A percentile compares a stretch with the other conserved stretches of the same genome.
Evolutionary conservation across 805 yeast genomes (phyloP).

Genomic region (Saccharomycopsis sp.): DNA sequence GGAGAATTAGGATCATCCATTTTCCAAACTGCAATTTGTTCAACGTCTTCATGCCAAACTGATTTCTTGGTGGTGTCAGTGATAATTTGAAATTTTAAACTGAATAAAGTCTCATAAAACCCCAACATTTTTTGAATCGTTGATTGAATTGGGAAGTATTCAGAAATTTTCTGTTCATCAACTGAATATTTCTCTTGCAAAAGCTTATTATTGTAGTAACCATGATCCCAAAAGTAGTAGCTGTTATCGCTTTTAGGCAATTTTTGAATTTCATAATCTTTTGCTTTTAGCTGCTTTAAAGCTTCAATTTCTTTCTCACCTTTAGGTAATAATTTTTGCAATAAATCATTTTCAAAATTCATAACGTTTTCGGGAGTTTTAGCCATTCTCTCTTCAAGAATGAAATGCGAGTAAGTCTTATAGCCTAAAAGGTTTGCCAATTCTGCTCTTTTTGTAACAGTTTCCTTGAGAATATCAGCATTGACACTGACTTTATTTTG

Average conservation of each 20-base stretch:
- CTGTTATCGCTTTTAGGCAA: conserved; percentile 29
- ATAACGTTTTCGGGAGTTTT: conserved; percentile 55
- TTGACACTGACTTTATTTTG: conserved; percentile 63
- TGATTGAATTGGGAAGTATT: conserved; percentile 68
- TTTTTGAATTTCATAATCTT: conserved; percentile 43
- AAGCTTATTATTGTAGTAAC: conserved; percentile 57
- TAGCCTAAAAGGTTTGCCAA: conserved; percentile 62
- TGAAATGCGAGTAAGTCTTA: conserved; percentile 58
- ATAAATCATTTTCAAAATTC: conserved; percentile 56
- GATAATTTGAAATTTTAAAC: conserved; percentile 56
- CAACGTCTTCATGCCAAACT: conserved; percentile 77
- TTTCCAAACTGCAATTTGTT: conserved; percentile 65
- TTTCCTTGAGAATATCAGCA: conserved; percentile 50
- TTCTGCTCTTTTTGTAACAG: conserved; percentile 55
- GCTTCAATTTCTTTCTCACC: conserved; percentile 48
- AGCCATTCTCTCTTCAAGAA: conserved; percentile 77
- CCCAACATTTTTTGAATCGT: conserved; percentile 64
- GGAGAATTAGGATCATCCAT: conserved; percentile 41
- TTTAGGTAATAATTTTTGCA: conserved; percentile 48
- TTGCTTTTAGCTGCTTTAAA: conserved; percentile 45
- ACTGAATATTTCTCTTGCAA: conserved; percentile 65
- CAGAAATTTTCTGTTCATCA: conserved; percentile 63
- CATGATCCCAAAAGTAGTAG: conserved; percentile 67
- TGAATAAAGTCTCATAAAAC: conserved; percentile 64
- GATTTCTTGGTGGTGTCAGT: conserved; percentile 33